Conservation (phyloP, 257 asterid species). For the Solanum chiquidenum region DNA sequence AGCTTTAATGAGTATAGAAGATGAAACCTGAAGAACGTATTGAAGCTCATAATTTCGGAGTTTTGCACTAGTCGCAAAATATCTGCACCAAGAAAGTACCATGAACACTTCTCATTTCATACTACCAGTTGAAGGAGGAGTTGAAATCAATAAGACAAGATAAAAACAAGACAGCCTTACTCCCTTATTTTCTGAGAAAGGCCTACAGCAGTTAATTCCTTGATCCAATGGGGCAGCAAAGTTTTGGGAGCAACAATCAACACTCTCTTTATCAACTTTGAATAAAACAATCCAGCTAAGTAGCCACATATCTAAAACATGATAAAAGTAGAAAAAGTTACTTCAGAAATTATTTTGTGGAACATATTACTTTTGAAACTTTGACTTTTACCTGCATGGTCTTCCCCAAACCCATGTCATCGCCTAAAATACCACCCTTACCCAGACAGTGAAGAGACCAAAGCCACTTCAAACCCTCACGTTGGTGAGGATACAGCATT, state of each 20-base stretch:
- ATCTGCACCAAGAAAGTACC: conserved; percentile 37
- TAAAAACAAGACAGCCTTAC: conserved; percentile 33
- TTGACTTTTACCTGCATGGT: conserved; percentile 78
- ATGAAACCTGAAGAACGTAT: conserved; percentile 72
- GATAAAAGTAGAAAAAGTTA: neutral
- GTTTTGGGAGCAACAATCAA: conserved; percentile 92
- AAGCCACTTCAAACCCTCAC: conserved; percentile 92
- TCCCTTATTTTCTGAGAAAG: conserved; percentile 67
- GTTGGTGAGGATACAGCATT: conserved; percentile 83
- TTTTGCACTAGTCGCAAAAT: conserved; percentile 56
- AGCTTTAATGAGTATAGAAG: neutral
- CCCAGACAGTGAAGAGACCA: conserved; percentile 93
- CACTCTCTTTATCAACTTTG: conserved; percentile 61
- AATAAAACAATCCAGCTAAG: conserved; percentile 69
- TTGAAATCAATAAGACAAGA: neutral
- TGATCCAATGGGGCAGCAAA: conserved; percentile 77
- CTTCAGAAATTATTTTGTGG: neutral
- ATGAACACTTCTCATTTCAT: neutral
- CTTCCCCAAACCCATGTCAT: conserved; percentile 98
- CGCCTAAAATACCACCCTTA: conserved; percentile 89
- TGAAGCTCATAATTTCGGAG: conserved; percentile 86
- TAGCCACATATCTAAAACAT: conserved; percentile 69
- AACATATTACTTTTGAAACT: neutral
- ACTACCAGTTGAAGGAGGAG: neutral
- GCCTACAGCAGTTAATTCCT: conserved; percentile 79